Evolutionary conservation across 352 stramenopile species (phyloP).

Genomic region (Phytophthora agathidicida): DNA sequence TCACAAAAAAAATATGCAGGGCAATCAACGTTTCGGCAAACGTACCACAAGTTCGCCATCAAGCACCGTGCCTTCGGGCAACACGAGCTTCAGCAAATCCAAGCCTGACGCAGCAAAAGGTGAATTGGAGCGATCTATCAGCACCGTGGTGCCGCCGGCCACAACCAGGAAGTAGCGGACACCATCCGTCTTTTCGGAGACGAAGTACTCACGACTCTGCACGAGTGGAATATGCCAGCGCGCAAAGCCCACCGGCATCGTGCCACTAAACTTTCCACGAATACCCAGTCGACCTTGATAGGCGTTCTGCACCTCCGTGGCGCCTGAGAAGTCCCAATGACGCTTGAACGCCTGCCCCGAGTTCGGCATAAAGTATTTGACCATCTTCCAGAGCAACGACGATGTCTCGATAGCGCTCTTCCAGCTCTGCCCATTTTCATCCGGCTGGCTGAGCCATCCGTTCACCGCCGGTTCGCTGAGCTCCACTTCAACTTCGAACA

Average conservation of each 20-base stretch:
- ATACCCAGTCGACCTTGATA: conserved; percentile 76
- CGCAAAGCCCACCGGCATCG: conserved; percentile 93
- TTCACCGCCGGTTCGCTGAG: conserved; percentile 68
- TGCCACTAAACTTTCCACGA: conserved; percentile 87
- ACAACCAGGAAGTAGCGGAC: conserved; percentile 92
- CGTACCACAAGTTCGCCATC: conserved; percentile 90
- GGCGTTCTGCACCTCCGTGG: conserved; percentile 79
- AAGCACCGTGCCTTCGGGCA: conserved; percentile 88
- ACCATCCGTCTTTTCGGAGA: conserved; percentile 93
- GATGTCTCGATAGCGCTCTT: conserved; percentile 72
- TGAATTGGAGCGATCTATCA: conserved; percentile 83
- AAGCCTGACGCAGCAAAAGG: conserved; percentile 81
- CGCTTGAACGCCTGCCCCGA: conserved; percentile 81
- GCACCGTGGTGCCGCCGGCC: conserved; percentile 60
- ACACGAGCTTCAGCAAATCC: conserved; percentile 76
- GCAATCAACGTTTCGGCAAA: conserved; percentile 6
- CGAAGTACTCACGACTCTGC: conserved; percentile 84
- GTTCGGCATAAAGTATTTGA: conserved; percentile 87
- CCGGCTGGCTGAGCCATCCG: conserved; percentile 77
- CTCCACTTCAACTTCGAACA: conserved; percentile 85
- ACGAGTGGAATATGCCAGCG: conserved; percentile 89
- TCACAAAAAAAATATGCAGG: background rate
- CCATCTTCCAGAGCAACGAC: conserved; percentile 78
- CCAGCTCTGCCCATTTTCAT: conserved; percentile 77
- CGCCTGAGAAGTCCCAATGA: conserved; percentile 74